Evolutionary conservation across 2,329 filamentous ascomycete genomes (phyloP).

Genomic region (Alternaria atra): DNA sequence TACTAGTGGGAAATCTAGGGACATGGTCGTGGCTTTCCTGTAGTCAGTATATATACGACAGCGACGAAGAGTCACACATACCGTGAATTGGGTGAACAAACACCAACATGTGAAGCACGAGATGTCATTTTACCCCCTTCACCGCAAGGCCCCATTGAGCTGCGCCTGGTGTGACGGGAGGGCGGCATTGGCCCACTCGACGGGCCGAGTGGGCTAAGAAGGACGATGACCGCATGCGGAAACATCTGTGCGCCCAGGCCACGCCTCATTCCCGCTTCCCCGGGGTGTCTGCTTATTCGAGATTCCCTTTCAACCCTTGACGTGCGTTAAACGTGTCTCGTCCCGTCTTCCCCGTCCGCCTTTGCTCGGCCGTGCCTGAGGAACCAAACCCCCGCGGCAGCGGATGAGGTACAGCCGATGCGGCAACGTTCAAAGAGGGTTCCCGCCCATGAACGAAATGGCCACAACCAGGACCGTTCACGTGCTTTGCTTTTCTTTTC

Average conservation of each 20-base stretch:
- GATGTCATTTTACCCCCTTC: slow-evolving; percentile 40
- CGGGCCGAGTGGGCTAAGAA: slow-evolving; percentile 36
- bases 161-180: slow-evolving; percentile 38
- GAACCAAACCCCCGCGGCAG: slow-evolving; percentile 30
- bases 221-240: slow-evolving; percentile 20
- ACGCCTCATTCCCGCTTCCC: slow-evolving; percentile 31
- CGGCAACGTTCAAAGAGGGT: slow-evolving; percentile 32
- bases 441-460: slow-evolving; percentile 22
- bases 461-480: neutral
- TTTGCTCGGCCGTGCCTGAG: slow-evolving; percentile 29
- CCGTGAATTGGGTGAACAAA: slow-evolving; percentile 33
- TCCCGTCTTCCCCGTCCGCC: slow-evolving; percentile 43
- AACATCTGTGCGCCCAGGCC: slow-evolving; percentile 21
- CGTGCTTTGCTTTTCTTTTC: slow-evolving; percentile 11
- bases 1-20: slow-evolving; percentile 28
- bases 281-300: slow-evolving; percentile 29
- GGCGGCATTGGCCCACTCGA: slow-evolving; percentile 34
- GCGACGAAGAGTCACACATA: slow-evolving; percentile 30
- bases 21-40: slow-evolving; percentile 29
- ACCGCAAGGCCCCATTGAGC: slow-evolving; percentile 39
- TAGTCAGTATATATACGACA: slow-evolving; percentile 33
- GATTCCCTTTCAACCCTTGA: slow-evolving; percentile 21
- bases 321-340: slow-evolving; percentile 31
- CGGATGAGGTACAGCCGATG: slow-evolving; percentile 31
- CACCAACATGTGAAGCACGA: slow-evolving; percentile 33